phyloP scores from a whole-genome alignment of 441 rosid species.

The Pelargonium myrrhifolium region DNA sequence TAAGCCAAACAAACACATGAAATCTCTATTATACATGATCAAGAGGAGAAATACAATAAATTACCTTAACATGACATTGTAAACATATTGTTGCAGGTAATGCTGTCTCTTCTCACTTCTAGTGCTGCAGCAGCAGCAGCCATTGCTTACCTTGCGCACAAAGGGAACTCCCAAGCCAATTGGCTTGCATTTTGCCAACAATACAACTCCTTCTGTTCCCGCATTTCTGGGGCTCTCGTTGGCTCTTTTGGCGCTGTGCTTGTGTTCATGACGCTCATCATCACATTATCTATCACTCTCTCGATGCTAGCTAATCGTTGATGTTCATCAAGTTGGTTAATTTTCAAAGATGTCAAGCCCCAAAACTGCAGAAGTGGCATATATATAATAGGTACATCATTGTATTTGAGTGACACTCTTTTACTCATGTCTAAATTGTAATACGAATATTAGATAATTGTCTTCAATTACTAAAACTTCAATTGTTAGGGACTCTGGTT shows the following conservation, averaged over 20 bases:
- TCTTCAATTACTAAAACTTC: no score
- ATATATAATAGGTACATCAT: no score
- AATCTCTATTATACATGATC: no score
- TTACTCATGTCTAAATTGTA: no score
- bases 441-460: no score
- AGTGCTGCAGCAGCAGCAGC: slow-evolving; percentile 72
- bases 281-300: slow-evolving; percentile 35
- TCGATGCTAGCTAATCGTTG: slow-evolving; percentile 16
- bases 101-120: slow-evolving; percentile 46
- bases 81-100: slow-evolving; percentile 30
- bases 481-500: no score
- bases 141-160: slow-evolving; percentile 54
- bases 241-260: slow-evolving; percentile 49
- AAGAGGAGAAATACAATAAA: background rate
- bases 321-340: background rate
- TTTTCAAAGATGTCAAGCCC: background rate
- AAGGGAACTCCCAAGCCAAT: slow-evolving; percentile 49
- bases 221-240: slow-evolving; percentile 47
- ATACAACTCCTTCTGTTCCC: slow-evolving; percentile 43
- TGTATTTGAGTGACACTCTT: no score
- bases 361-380: background rate
- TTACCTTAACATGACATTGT: background rate
- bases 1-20: no score
- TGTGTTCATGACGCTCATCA: slow-evolving; percentile 37
- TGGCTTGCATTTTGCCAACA: slow-evolving; percentile 63